A percentile compares a stretch with the other conserved stretches of the same genome.
phyloP scores from a whole-genome alignment of 2,329 filamentous ascomycete species.

The Cercospora nicotianae region DNA sequence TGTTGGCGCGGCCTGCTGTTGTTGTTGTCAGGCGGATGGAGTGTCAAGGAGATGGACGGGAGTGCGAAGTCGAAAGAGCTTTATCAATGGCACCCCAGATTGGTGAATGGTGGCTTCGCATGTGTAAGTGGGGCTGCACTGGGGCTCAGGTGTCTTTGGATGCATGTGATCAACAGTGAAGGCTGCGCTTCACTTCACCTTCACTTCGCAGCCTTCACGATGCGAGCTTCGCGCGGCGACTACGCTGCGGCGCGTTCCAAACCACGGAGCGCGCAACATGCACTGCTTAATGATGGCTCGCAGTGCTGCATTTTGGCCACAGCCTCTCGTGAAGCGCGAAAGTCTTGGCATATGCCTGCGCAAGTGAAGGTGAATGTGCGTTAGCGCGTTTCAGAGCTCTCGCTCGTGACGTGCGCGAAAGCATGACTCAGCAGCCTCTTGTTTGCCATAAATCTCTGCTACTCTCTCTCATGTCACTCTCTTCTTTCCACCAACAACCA shows the following conservation, averaged over 20 bases:
- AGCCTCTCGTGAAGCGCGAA: neutral
- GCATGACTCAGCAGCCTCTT: neutral
- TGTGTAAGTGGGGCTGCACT: neutral
- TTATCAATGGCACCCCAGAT: too few species aligned
- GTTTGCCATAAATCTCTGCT: neutral
- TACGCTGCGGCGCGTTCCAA: neutral
- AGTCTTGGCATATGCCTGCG: neutral
- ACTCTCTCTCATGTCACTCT: neutral
- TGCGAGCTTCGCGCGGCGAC: neutral
- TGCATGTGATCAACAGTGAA: neutral
- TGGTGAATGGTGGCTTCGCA: too few species aligned
- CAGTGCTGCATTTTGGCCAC: neutral
- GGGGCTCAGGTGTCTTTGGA: neutral
- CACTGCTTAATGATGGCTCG: neutral
- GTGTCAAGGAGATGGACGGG: too few species aligned
- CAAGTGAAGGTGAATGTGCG: constrained; percentile 3
- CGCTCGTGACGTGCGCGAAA: neutral
- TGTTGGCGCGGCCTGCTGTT: too few species aligned
- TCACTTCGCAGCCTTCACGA: neutral
- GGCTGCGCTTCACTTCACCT: neutral
- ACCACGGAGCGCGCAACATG: neutral
- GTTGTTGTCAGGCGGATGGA: too few species aligned
- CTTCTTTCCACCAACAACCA: neutral
- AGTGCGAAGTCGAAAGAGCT: too few species aligned
- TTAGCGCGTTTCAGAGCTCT: neutral